A percentile compares a stretch with the other conserved stretches of the same genome.
Conservation (phyloP, 768 basidiomycete genomes). For the Paxillus rubicundulus region DNA sequence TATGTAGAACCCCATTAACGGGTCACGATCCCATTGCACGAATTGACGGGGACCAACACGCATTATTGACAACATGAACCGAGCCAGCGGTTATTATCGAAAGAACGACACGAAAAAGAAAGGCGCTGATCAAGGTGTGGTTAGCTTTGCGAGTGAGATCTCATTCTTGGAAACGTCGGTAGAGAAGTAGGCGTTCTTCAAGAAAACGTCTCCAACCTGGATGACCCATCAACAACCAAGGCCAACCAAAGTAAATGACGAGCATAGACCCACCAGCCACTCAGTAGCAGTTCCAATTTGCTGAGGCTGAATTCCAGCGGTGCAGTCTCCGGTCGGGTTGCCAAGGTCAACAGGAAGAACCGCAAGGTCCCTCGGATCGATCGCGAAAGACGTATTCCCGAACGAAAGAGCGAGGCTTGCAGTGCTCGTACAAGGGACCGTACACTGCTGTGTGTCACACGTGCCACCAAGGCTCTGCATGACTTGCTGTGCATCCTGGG, state of each 20-base stretch:
- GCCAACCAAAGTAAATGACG: not conserved
- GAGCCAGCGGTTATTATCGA: conserved; percentile 8
- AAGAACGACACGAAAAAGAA: not conserved
- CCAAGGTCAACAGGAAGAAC: conserved; percentile 53
- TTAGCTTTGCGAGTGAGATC: conserved; percentile 57
- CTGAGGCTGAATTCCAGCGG: conserved; percentile 67
- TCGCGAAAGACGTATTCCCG: conserved; percentile 55
- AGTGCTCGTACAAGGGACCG: conserved; percentile 62
- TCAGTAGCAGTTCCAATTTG: conserved; percentile 54
- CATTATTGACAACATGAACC: conserved; percentile 1
- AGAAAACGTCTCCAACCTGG: conserved; percentile 65
- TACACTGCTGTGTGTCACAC: conserved; percentile 50
- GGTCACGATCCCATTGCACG: not conserved
- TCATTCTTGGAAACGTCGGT: conserved; percentile 57
- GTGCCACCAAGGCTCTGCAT: conserved; percentile 58
- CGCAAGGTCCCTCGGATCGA: conserved; percentile 65
- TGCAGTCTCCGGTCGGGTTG: conserved; percentile 57
- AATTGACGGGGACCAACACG: not conserved
- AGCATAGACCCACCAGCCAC: conserved; percentile 58
- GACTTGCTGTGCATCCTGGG: conserved; percentile 51
- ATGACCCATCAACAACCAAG: not conserved
- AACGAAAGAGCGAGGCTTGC: conserved; percentile 55
- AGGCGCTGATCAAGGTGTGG: conserved; percentile 21
- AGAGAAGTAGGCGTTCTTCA: conserved; percentile 77
- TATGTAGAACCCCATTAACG: not conserved